Percentiles rank a stretch among this genome's conserved stretches.
Evolutionary conservation across 495 filamentous ascomycete genomes (phyloP).

Genomic region (Penicillium parvum): DNA sequence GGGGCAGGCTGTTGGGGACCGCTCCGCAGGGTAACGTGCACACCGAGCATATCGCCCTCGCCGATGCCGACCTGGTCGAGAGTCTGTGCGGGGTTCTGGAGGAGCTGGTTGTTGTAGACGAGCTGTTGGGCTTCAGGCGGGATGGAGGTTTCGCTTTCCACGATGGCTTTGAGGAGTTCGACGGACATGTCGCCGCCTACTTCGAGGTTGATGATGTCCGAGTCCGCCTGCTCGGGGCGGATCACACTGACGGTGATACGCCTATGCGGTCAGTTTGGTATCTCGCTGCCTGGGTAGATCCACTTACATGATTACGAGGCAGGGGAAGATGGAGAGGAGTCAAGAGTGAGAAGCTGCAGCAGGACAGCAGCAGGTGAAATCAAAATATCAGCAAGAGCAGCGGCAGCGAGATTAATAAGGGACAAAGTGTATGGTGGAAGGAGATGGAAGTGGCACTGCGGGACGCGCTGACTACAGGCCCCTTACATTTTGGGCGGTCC

Average conservation of each 20-base stretch:
- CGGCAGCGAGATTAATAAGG: too few species aligned
- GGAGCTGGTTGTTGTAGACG: slow-evolving; percentile 84
- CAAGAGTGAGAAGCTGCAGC: too few species aligned
- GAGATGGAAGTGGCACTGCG: background rate
- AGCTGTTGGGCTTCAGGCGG: slow-evolving; percentile 50
- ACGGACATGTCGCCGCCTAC: slow-evolving; percentile 81
- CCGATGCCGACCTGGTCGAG: slow-evolving; percentile 75
- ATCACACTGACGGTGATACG: slow-evolving; percentile 84
- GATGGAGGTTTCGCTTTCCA: slow-evolving; percentile 60
- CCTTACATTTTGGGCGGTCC: background rate
- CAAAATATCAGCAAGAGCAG: too few species aligned
- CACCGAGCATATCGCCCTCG: slow-evolving; percentile 88
- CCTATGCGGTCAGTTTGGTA: slow-evolving; percentile 38
- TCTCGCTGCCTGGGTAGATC: background rate
- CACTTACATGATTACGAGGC: background rate
- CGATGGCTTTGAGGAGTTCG: slow-evolving; percentile 78
- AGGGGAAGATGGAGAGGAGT: background rate
- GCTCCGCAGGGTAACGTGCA: slow-evolving; percentile 57
- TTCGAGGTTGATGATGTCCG: slow-evolving; percentile 79
- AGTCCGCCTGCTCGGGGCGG: slow-evolving; percentile 64
- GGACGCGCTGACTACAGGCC: background rate
- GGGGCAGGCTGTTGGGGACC: slow-evolving; percentile 3
- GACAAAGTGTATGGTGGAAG: background rate
- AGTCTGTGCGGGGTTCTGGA: slow-evolving; percentile 71
- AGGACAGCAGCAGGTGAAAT: too few species aligned